phyloP scores from a whole-genome alignment of 257 asterid species.

The Fraxinus pennsylvanica region DNA sequence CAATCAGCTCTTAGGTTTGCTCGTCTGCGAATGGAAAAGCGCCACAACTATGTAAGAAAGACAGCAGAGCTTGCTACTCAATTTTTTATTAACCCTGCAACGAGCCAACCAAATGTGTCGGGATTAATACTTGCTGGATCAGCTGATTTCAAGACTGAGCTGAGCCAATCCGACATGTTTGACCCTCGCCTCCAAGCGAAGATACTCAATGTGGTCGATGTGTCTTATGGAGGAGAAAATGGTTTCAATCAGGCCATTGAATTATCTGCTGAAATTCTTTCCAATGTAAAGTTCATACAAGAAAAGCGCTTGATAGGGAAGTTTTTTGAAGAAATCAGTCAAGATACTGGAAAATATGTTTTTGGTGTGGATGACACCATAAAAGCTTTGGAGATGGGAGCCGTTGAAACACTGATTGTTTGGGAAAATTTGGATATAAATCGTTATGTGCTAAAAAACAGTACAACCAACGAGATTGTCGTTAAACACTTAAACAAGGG shows the following conservation, averaged over 20 bases:
- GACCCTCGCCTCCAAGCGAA: constrained; percentile 65
- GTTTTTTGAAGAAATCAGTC: constrained; percentile 64
- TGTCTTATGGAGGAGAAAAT: constrained; percentile 67
- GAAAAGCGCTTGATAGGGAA: constrained; percentile 62
- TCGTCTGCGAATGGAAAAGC: constrained; percentile 67
- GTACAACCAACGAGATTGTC: constrained; percentile 43
- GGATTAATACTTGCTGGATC: constrained; percentile 68
- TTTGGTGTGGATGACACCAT: constrained; percentile 62
- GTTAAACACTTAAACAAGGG: constrained; percentile 47
- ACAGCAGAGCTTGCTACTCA: constrained; percentile 75
- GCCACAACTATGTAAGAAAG: constrained; percentile 65
- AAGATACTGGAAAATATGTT: constrained; percentile 65
- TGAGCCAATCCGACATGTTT: constrained; percentile 68
- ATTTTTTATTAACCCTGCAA: constrained; percentile 54
- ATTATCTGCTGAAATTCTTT: constrained; percentile 57
- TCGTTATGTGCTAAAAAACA: constrained; percentile 47
- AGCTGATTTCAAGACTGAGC: constrained; percentile 67
- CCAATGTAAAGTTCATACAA: constrained; percentile 67
- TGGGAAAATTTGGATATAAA: constrained; percentile 61
- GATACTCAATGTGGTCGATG: constrained; percentile 63
- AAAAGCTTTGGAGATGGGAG: constrained; percentile 63
- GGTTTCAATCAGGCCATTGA: constrained; percentile 71
- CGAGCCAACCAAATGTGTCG: constrained; percentile 63
- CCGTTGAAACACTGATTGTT: constrained; percentile 60
- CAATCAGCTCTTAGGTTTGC: constrained; percentile 68